Evolutionary conservation across 2,329 filamentous ascomycete species (phyloP).

Genomic region (Pseudogymnoascus sp.): DNA sequence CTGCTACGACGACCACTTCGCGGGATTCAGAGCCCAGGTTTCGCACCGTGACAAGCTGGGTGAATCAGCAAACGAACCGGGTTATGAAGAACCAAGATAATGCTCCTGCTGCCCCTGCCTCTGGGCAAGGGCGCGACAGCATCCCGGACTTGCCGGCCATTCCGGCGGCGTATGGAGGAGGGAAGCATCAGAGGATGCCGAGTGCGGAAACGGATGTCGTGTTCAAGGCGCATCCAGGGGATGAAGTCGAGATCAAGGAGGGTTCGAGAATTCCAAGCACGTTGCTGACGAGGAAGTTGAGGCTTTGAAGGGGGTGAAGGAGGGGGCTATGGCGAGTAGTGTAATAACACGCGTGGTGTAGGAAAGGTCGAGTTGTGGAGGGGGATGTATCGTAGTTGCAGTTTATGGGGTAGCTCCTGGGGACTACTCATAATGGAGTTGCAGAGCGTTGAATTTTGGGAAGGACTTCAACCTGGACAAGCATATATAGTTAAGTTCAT

Average conservation of each 20-base stretch:
- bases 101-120: constrained; percentile 17
- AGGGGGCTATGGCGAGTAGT: neutral
- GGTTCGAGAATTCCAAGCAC: constrained; percentile 26
- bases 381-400: neutral
- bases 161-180: constrained; percentile 13
- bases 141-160: constrained; percentile 23
- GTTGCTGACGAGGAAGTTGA: constrained; percentile 26
- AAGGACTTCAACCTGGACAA: neutral
- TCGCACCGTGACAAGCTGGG: constrained; percentile 55
- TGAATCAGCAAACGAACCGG: constrained; percentile 54
- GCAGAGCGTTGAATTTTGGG: neutral
- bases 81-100: constrained; percentile 40
- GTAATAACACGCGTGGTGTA: neutral
- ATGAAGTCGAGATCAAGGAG: constrained; percentile 23
- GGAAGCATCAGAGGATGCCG: constrained; percentile 20
- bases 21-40: constrained; percentile 42
- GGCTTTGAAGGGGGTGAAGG: constrained; percentile 13
- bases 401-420: neutral
- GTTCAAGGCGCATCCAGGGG: constrained; percentile 27
- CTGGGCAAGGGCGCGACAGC: constrained; percentile 25
- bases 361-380: neutral
- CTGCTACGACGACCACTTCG: constrained; percentile 26
- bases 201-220: constrained; percentile 24
- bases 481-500: neutral
- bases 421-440: neutral